Evolutionary conservation across 805 yeast species (phyloP).

Genomic region (Wickerhamiella brachini): DNA sequence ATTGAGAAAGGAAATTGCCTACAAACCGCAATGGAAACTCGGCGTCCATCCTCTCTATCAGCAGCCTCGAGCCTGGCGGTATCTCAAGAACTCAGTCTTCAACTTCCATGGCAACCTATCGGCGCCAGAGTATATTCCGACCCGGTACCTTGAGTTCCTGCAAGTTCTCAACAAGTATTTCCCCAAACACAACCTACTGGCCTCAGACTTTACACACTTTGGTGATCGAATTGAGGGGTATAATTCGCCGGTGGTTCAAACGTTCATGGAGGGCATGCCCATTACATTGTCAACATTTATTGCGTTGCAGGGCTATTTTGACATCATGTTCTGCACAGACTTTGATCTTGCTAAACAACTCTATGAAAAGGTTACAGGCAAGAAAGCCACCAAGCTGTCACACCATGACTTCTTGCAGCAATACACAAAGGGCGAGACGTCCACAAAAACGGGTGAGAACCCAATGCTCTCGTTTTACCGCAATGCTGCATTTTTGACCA

Average conservation of each 20-base stretch:
- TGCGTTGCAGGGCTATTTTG: conserved; percentile 78
- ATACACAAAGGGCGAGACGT: conserved; percentile 57
- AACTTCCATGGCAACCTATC: conserved; percentile 58
- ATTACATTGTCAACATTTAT: conserved; percentile 58
- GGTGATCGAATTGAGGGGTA: conserved; percentile 35
- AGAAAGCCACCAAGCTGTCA: conserved; percentile 36
- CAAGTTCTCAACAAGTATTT: conserved; percentile 47
- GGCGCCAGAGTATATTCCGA: conserved; percentile 72
- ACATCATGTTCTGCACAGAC: conserved; percentile 77
- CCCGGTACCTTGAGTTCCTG: conserved; percentile 52
- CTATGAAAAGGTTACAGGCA: conserved; percentile 52
- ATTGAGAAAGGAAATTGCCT: conserved; percentile 31
- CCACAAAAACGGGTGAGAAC: conserved; percentile 65
- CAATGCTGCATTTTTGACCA: conserved; percentile 47
- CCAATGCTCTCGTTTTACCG: conserved; percentile 69
- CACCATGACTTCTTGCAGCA: conserved; percentile 52
- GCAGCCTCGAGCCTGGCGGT: conserved; percentile 32
- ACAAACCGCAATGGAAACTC: conserved; percentile 19
- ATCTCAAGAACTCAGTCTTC: conserved; percentile 35
- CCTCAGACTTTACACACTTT: conserved; percentile 51
- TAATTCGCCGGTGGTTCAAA: conserved; percentile 69
- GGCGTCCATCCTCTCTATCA: conserved; percentile 45
- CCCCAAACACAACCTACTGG: conserved; percentile 61
- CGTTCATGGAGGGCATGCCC: conserved; percentile 53
- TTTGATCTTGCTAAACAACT: conserved; percentile 47